Percentiles rank a stretch among this genome's conserved stretches.
phyloP scores from a whole-genome alignment of 2,329 filamentous ascomycete species.

The Phialocephala sp. region DNA sequence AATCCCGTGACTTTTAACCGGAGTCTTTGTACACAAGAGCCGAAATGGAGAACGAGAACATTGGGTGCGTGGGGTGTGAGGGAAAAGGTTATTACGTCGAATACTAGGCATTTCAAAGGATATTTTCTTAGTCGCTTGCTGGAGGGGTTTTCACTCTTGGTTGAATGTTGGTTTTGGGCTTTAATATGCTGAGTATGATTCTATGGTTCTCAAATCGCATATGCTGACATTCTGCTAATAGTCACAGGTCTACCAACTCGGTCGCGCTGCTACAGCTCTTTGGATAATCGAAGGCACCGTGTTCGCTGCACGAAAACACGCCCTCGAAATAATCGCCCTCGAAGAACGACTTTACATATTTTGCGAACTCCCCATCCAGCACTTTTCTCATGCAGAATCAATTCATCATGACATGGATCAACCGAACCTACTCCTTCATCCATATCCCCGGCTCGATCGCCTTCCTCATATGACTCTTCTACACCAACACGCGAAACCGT shows the following conservation, averaged over 20 bases:
- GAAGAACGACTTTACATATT: slow-evolving; percentile 68
- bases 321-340: slow-evolving; percentile 69
- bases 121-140: slow-evolving; percentile 68
- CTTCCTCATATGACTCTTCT: slow-evolving; percentile 71
- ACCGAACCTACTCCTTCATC: slow-evolving; percentile 77
- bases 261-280: slow-evolving; percentile 72
- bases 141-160: slow-evolving; percentile 71
- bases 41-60: slow-evolving; percentile 55
- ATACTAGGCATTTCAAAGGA: slow-evolving; percentile 64
- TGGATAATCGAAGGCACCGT: slow-evolving; percentile 72
- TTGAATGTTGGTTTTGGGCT: slow-evolving; percentile 79
- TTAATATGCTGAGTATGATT: slow-evolving; percentile 72
- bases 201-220: slow-evolving; percentile 47
- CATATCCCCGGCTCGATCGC: slow-evolving; percentile 79
- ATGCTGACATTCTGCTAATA: neutral
- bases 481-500: slow-evolving; percentile 67
- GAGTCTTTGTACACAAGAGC: no score
- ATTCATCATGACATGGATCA: slow-evolving; percentile 69
- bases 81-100: slow-evolving; percentile 60
- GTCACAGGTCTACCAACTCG: slow-evolving; percentile 72
- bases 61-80: slow-evolving; percentile 52
- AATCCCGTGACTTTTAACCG: no score
- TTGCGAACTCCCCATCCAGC: slow-evolving; percentile 59
- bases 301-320: slow-evolving; percentile 58
- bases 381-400: slow-evolving; percentile 59